Base-by-base conservation (phyloP, 2,329 filamentous ascomycete species). In the Bipolaris cookei region DNA sequence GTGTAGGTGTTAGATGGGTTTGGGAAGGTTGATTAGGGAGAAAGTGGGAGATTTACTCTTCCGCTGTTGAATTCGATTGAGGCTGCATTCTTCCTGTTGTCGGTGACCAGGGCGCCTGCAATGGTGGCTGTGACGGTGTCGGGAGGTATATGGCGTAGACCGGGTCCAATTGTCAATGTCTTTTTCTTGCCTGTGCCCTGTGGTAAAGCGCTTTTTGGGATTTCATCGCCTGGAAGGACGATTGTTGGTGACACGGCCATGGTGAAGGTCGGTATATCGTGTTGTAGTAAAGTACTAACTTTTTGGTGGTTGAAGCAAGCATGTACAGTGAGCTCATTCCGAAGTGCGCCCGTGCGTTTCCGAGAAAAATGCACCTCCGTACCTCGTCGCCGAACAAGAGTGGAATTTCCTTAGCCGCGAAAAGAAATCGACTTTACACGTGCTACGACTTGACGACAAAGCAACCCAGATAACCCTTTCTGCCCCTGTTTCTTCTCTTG, bases 81-180 rank as follows among this genome's bases (percentile, higher is more conserved):
- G 58, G 93, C 83, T 4, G 89, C 86, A 76, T 91, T 91, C 80
- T 93, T 95, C 76, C 83, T 83, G 67, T 78, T 80, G 75, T 94
- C 89, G 58, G 84, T 85, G 58, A 86, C 82, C 54, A 93, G 82
- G 69, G 87, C 83, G 67, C 88, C 88, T 52, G 86, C 84, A 62
- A 90, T 83, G 53, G 88, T 88, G 62, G 90, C 82, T 62, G 88
- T 82, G 67, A 95, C 87, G 37, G 86, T 87, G 65, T 84, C 85
- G n/a, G 90, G 89, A 41, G 91, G 90, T 58, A 92, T 87, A 76
- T 96, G 88, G 59, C 90, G 89, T 55, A 97, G 83, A 53, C 93
- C 93, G 14, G 92, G 90, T 25, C 93, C 93, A 23, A 97, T 84
- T 54, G 90, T 91, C 62, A 97, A 82, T 37, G 91, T 86, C 62